Percentiles rank a stretch among this genome's conserved stretches.
phyloP scores from a whole-genome alignment of 2,329 filamentous ascomycete species.

The Gyromitra esculenta region DNA sequence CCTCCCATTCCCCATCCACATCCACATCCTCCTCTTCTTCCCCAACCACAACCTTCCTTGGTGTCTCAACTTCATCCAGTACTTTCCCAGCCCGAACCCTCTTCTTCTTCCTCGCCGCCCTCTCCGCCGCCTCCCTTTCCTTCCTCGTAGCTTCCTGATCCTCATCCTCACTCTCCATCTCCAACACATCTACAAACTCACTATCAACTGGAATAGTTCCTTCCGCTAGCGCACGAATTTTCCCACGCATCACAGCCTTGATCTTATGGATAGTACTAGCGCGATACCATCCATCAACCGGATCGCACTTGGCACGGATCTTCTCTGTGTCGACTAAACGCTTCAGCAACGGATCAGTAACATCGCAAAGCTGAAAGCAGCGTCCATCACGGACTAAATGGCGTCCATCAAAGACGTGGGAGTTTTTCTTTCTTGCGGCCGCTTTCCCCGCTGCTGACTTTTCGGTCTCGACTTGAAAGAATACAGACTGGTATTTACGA shows the following conservation, averaged over 20 bases:
- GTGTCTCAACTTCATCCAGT: conserved; percentile 52
- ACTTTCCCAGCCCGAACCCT: conserved; percentile 56
- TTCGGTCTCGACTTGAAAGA: conserved; percentile 76
- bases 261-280: conserved; percentile 83
- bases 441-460: conserved; percentile 38
- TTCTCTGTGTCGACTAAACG: conserved; percentile 71
- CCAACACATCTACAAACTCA: conserved; percentile 64
- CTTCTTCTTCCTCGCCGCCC: conserved; percentile 58
- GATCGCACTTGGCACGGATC: conserved; percentile 55
- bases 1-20: conserved; percentile 55
- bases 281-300: conserved; percentile 80
- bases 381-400: conserved; percentile 81
- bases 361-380: conserved; percentile 93
- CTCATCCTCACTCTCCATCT: conserved; percentile 61
- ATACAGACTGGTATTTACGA: conserved; percentile 85
- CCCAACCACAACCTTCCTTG: conserved; percentile 46
- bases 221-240: conserved; percentile 73
- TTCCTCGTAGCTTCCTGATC: conserved; percentile 59
- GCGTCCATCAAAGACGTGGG: conserved; percentile 84
- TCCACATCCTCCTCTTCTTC: conserved; percentile 57
- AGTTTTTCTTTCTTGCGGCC: conserved; percentile 59
- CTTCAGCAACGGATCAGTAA: conserved; percentile 79
- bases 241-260: conserved; percentile 87
- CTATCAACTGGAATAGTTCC: conserved; percentile 64
- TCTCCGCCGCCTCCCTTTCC: conserved; percentile 54